Base-by-base conservation (phyloP, 306 rosid species). In the Carpinus viminea region DNA sequence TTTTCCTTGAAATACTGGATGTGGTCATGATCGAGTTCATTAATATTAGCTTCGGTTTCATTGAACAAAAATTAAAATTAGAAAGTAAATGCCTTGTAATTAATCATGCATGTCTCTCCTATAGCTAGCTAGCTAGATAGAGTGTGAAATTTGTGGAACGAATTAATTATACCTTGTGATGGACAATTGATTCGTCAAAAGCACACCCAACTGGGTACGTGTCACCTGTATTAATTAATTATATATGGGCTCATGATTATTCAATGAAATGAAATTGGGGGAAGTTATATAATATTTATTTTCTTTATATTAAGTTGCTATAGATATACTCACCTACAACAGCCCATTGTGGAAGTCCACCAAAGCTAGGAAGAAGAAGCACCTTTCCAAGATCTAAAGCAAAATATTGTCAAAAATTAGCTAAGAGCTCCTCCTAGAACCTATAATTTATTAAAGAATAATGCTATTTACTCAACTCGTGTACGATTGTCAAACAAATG, bases 341-440 rank as follows among this genome's bases (percentile, higher is more conserved):
- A 68, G 97, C 96, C 96, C 96, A 93, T 72, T 93, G 97, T 79
- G 96, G 97, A 79, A 91, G 97, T 53, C 74, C 96, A 69, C 96
- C 96, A 80, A 93, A 93, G 84, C 83, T 71, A n/a, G 97, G 97
- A 74, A 90, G 93, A 43, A 86, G 85, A 84, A 93, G 91, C 85
- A 93, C 96, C 82, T 93, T 93, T 18, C 97, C 94, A 84, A 93
- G 94, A 81, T 93, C 96, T 93, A 21, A 66, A 31, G 78, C 47
- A 76, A 3, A 77, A 18, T 4, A 71, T 26, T 8, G 21, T 15
- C 73, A 52, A 68, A 81, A 71, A 57, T 75, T 79, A 60, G 79
- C 47, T 26, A 43, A 50, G 12, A 38, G 48, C 28, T 66, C 16
- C 47, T 16, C 52, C 45, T 5, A 41, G 8, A 41, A 6, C 7